A percentile compares a stretch with the other conserved stretches of the same genome.
These are phyloP conservation scores for Ochetophila trinervis DNA, from an alignment of 306 rosid species.

Conservation along the genomic window DNA sequence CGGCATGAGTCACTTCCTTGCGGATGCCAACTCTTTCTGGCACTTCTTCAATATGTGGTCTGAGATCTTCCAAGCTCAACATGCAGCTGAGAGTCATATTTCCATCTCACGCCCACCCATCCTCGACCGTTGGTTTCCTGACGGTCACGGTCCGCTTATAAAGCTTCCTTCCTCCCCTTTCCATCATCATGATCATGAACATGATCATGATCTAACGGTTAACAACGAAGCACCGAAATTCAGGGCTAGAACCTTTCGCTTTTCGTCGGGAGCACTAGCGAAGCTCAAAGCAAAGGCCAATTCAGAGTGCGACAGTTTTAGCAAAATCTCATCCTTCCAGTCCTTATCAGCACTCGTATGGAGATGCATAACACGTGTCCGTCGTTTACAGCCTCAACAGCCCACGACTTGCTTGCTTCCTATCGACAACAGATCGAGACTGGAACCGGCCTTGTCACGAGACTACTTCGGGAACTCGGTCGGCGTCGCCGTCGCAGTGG, in stretches of 20 bases:
- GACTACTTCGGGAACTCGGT: constrained; percentile 1
- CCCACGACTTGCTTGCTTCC: background rate
- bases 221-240: background rate
- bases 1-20: constrained; percentile 38
- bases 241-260: constrained; percentile 51
- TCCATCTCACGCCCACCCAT: constrained; percentile 30
- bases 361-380: constrained; percentile 7
- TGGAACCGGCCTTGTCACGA: background rate
- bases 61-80: constrained; percentile 40
- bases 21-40: constrained; percentile 46
- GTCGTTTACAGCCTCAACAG: background rate
- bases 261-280: constrained; percentile 42
- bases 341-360: constrained; percentile 47
- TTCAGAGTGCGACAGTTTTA: constrained; percentile 18
- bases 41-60: constrained; percentile 43
- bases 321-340: constrained; percentile 48
- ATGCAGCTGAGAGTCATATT: background rate
- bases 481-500: no score
- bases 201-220: no score
- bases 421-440: background rate
- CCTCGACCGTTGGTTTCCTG: constrained; percentile 40
- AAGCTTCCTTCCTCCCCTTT: constrained; percentile 42
- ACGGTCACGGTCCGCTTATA: constrained; percentile 8
- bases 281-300: constrained; percentile 60
- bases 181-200: constrained; percentile 35